phyloP scores from a whole-genome alignment of 2,329 filamentous ascomycete genomes.

The Penicillium nordicum region DNA sequence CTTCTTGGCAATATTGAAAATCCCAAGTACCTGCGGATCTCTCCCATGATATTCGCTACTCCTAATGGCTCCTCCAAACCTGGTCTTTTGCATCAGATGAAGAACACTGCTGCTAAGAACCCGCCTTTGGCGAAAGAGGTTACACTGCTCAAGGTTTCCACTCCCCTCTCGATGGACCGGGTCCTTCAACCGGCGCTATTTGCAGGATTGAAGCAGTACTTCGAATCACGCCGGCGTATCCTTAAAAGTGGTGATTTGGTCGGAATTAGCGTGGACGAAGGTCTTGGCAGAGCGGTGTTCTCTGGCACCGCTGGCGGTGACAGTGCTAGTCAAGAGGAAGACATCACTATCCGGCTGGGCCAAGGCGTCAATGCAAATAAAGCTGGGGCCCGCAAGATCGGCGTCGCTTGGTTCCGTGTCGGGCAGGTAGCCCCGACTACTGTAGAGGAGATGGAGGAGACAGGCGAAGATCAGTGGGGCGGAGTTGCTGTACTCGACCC shows the following conservation, averaged over 20 bases:
- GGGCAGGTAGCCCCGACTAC: constrained; percentile 61
- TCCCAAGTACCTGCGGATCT: constrained; percentile 73
- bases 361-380: constrained; percentile 27
- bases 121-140: constrained; percentile 71
- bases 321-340: constrained; percentile 67
- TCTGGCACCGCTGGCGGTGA: constrained; percentile 58
- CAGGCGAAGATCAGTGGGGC: constrained; percentile 73
- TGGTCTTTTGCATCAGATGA: constrained; percentile 53
- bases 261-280: constrained; percentile 82
- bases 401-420: constrained; percentile 89
- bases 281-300: constrained; percentile 76
- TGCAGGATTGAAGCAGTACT: constrained; percentile 81
- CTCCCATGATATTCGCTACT: constrained; percentile 49
- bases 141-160: constrained; percentile 82
- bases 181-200: constrained; percentile 82
- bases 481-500: constrained; percentile 83
- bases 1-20: constrained; percentile 80
- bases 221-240: constrained; percentile 76
- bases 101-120: constrained; percentile 43
- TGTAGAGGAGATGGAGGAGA: constrained; percentile 53
- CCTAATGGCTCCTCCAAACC: constrained; percentile 51
- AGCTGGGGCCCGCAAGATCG: constrained; percentile 47
- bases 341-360: constrained; percentile 50
- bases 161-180: constrained; percentile 81
- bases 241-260: constrained; percentile 85